Evolutionary conservation across 139 green algal species (phyloP), one percentile per base, ranked within the genome.

Genomic region (Auxenochlorella pyrenoidosa): DNA sequence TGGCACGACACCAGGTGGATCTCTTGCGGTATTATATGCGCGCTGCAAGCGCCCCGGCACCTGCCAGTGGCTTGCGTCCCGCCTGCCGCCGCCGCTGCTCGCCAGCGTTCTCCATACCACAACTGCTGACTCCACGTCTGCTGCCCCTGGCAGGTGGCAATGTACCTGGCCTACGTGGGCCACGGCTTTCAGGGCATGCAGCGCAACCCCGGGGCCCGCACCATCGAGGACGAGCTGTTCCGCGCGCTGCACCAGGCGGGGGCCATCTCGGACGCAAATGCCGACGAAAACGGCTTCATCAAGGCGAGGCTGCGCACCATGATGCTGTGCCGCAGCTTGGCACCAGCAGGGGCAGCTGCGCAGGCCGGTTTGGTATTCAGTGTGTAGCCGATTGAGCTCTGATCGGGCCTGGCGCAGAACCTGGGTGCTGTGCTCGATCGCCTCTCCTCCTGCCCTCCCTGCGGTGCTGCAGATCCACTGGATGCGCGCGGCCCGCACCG

Each of bases 121-220:
- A n/a, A n/a, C n/a, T n/a, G 47, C 47, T 54, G 8, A 10, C 10
- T 6, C 47, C 47, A 54, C 47, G 8, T 10, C 47, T 10, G 47
- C 68, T 43, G 68, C n/a, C 28, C n/a, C 22, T 32, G 21, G n/a
- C 70, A 97, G 75, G 91, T 97, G 5, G 96, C 95, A 1, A 51
- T 98, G 38, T 95, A 94, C 75, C 18, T 98, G 16, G 91, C 92
- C 0, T 98, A 98, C 88, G 85, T 95, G 32, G 96, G 96, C 8
- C 88, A 87, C 72, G 95, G 94, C 3, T 98, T 97, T 83, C 90
- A 96, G 89, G 97, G 97, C 86, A 98, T 99, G 95, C 97, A 99
- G 90, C 91, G 92, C 59, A 98, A 99, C 87, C 94, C 96, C 12
- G 94, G 93, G 13, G 86, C 85, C 41, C 88, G 90, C 4, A 99